Percentiles rank a stretch among this genome's conserved stretches.
Conservation (phyloP, 148 eudicot genomes). For the Rhododendron molle region DNA sequence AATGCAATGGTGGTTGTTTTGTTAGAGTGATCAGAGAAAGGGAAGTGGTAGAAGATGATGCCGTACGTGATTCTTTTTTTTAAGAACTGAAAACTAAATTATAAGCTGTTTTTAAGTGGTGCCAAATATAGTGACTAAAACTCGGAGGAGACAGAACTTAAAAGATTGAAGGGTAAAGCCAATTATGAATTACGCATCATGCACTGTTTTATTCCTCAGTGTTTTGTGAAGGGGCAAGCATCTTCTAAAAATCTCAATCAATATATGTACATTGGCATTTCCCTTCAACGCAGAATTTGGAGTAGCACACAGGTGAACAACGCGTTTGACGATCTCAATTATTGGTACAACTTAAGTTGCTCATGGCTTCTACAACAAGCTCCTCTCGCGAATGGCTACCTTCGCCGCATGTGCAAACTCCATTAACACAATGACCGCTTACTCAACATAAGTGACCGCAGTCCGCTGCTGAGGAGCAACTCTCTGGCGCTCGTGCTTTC, state of each 20-base stretch:
- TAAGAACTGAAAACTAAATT: too few species aligned
- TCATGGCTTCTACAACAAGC: neutral
- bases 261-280: neutral
- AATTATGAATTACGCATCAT: too few species aligned
- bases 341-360: neutral
- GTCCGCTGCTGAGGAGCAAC: neutral
- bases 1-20: too few species aligned
- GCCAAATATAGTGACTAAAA: too few species aligned
- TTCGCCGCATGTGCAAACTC: neutral
- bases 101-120: too few species aligned
- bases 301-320: conserved; percentile 3
- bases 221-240: neutral
- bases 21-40: too few species aligned
- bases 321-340: too few species aligned
- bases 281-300: neutral
- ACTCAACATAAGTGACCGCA: neutral
- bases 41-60: too few species aligned
- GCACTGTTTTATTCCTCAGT: neutral
- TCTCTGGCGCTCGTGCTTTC: neutral
- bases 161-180: too few species aligned
- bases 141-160: too few species aligned
- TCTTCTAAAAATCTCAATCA: neutral
- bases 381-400: neutral
- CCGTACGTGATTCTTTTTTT: too few species aligned
- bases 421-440: neutral